Conservation (phyloP, 768 basidiomycete genomes). For the Exidia glandulosa region DNA sequence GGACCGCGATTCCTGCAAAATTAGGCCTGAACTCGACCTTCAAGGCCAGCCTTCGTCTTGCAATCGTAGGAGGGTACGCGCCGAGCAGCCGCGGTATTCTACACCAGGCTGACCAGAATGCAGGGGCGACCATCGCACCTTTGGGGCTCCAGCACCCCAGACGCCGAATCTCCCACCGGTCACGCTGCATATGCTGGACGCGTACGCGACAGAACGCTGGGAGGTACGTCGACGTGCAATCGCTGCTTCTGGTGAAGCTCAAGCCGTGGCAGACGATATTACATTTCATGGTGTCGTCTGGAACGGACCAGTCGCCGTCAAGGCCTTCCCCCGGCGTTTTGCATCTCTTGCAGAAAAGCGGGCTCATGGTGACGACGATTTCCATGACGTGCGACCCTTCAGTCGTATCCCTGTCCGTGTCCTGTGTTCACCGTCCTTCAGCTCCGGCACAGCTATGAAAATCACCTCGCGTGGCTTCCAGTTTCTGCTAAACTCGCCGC, state of each 20-base stretch:
- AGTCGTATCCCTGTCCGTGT: neutral
- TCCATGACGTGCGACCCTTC: no score
- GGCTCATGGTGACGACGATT: conserved; percentile 75
- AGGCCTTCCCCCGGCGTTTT: conserved; percentile 78
- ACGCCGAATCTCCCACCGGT: conserved; percentile 40
- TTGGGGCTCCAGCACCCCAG: conserved; percentile 55
- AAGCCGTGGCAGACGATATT: conserved; percentile 65
- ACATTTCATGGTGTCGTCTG: conserved; percentile 96
- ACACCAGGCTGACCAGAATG: neutral
- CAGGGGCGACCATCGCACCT: conserved; percentile 70
- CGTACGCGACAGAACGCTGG: conserved; percentile 80
- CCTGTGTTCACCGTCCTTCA: conserved; percentile 15
- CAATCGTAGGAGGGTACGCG: conserved; percentile 76
- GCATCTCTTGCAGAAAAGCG: conserved; percentile 70
- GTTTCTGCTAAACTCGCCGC: conserved; percentile 87
- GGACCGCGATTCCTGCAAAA: conserved; percentile 20
- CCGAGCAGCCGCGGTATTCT: neutral
- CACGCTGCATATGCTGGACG: conserved; percentile 55
- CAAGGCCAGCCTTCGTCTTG: conserved; percentile 69
- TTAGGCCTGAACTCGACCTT: conserved; percentile 52
- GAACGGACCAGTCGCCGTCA: conserved; percentile 59
- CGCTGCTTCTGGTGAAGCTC: neutral
- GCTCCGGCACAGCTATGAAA: conserved; percentile 42
- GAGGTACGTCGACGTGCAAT: conserved; percentile 43
- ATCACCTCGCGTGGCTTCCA: conserved; percentile 96